Percentiles rank a stretch among this genome's conserved stretches.
Evolutionary conservation across 768 basidiomycete genomes (phyloP).

Genomic region (Hypholoma fasciculare): DNA sequence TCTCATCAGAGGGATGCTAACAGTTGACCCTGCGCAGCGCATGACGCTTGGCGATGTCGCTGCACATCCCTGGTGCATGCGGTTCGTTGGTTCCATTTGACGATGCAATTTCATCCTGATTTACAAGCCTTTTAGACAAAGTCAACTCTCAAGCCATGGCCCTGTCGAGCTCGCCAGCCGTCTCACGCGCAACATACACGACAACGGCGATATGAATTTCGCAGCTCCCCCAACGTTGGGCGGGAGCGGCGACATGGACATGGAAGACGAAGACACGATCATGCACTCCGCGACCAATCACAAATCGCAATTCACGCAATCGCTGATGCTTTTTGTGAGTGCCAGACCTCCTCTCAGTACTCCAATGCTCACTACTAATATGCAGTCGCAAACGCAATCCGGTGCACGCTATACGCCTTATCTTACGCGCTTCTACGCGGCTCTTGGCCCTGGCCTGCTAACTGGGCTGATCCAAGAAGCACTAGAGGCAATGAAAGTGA

Average conservation of each 20-base stretch:
- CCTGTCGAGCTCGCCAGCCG: constrained; percentile 61
- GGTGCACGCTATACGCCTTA: constrained; percentile 73
- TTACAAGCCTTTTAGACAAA: constrained; percentile 46
- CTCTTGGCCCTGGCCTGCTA: constrained; percentile 52
- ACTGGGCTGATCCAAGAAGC: constrained; percentile 54
- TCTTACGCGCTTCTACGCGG: constrained; percentile 80
- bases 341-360: too few relatives aligned
- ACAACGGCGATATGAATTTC: constrained; percentile 73
- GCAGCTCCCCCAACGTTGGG: constrained; percentile 54
- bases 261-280: constrained; percentile 57
- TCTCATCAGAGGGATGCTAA: constrained; percentile 73
- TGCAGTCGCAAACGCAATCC: constrained; percentile 79
- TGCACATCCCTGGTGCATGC: constrained; percentile 73
- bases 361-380: background rate
- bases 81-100: constrained; percentile 40
- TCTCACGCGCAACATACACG: constrained; percentile 66
- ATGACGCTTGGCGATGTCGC: constrained; percentile 54
- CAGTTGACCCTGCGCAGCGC: constrained; percentile 66
- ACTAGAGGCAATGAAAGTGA: constrained; percentile 47
- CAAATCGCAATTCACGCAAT: constrained; percentile 76
- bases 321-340: constrained; percentile 78
- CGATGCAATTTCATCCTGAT: background rate
- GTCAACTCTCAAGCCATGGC: constrained; percentile 61
- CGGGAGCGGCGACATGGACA: constrained; percentile 19
- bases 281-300: constrained; percentile 54